phyloP scores from a whole-genome alignment of 1,139 yeast genomes.

The Candida sojae region DNA sequence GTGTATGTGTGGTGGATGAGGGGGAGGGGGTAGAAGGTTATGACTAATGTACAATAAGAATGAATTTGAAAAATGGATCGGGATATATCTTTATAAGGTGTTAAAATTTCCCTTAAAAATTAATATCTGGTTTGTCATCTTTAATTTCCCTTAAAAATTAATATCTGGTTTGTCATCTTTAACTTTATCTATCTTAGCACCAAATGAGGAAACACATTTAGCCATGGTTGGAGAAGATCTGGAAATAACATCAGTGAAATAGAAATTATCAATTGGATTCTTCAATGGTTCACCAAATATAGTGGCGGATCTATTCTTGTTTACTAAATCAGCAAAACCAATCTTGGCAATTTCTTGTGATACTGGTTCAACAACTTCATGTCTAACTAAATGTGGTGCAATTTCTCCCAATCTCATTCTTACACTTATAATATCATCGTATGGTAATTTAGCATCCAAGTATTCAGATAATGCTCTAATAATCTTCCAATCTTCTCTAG shows the following conservation, averaged over 20 bases:
- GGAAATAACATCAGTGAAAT: slow-evolving; percentile 85
- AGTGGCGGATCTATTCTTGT: slow-evolving; percentile 39
- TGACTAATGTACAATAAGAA: no score
- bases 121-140: no score
- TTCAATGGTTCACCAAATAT: slow-evolving; percentile 54
- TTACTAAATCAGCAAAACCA: slow-evolving; percentile 54
- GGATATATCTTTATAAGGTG: no score
- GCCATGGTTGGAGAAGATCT: slow-evolving; percentile 93
- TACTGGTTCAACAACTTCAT: slow-evolving; percentile 73
- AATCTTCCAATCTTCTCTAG: slow-evolving; percentile 93
- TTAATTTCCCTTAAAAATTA: slow-evolving; percentile 26
- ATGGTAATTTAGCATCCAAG: slow-evolving; percentile 69
- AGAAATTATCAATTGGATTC: slow-evolving; percentile 79
- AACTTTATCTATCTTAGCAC: slow-evolving; percentile 63
- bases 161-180: slow-evolving; percentile 51
- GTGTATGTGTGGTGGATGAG: no score
- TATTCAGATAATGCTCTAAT: slow-evolving; percentile 83
- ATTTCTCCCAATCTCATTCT: slow-evolving; percentile 73
- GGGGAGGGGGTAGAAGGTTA: no score
- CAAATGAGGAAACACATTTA: slow-evolving; percentile 69
- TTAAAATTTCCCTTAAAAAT: no score
- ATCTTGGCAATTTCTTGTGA: slow-evolving; percentile 57
- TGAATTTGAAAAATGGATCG: no score
- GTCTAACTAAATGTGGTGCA: slow-evolving; percentile 80
- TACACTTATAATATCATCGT: slow-evolving; percentile 71